Conservation (phyloP, 257 asterid genomes). For the Asclepias syriaca region DNA sequence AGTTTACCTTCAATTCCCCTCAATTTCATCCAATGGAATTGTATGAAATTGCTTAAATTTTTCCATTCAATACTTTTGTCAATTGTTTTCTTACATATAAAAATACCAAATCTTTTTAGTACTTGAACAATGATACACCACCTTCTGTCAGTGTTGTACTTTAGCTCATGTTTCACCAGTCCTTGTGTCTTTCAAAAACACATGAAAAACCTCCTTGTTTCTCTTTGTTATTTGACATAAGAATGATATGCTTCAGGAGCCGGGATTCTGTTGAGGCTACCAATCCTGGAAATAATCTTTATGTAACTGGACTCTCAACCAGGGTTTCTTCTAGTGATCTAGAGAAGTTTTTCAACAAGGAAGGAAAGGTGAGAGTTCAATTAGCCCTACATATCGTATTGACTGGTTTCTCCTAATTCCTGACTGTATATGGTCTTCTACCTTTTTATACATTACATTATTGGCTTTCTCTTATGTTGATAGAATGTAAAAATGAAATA, state of each 20-base stretch:
- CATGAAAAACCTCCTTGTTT: neutral
- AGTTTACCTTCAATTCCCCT: neutral
- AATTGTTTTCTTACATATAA: neutral
- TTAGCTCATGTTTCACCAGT: neutral
- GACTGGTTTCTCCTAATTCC: neutral
- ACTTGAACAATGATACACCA: neutral
- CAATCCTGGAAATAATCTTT: conserved; percentile 42
- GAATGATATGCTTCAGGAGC: conserved; percentile 20
- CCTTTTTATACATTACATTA: neutral
- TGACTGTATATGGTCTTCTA: neutral
- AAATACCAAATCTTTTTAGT: neutral
- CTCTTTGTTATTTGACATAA: conserved; percentile 1
- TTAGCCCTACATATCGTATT: neutral
- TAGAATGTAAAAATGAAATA: neutral
- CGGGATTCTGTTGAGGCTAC: conserved; percentile 19
- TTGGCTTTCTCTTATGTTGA: neutral
- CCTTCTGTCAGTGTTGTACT: neutral
- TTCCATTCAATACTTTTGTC: neutral
- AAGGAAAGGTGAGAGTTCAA: conserved; percentile 31
- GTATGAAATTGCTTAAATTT: neutral
- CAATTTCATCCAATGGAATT: neutral
- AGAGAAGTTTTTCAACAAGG: conserved; percentile 29
- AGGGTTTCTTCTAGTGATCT: conserved; percentile 37
- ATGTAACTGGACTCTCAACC: conserved; percentile 39
- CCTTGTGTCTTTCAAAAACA: neutral